phyloP scores from a whole-genome alignment of 2,329 filamentous ascomycete genomes.

The Drechslerella dactyloides region DNA sequence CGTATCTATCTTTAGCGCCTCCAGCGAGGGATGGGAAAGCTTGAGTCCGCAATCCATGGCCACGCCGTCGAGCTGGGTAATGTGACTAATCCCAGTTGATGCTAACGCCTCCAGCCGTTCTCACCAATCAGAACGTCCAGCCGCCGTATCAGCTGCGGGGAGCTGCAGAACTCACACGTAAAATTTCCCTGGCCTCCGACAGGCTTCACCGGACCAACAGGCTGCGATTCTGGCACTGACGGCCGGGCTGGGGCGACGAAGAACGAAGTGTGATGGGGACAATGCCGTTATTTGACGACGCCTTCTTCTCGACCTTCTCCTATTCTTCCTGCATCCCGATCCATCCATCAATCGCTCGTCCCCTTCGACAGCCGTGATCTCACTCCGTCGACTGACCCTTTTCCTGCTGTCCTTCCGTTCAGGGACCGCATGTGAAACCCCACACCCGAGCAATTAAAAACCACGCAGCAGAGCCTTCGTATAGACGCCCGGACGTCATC shows the following conservation, averaged over 20 bases:
- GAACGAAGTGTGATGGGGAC: slow-evolving; percentile 4
- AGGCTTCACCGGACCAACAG: slow-evolving; percentile 33
- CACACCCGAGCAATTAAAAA: slow-evolving; percentile 34
- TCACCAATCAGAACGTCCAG: slow-evolving; percentile 40
- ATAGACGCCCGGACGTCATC: slow-evolving; percentile 15
- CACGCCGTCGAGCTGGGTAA: background rate
- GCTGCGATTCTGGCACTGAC: background rate
- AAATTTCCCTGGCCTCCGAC: slow-evolving; percentile 13
- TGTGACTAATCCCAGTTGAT: slow-evolving; percentile 48
- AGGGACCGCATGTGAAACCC: slow-evolving; percentile 39
- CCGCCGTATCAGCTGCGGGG: slow-evolving; percentile 38
- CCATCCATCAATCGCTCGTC: background rate
- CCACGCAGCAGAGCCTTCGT: slow-evolving; percentile 13
- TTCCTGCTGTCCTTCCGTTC: slow-evolving; percentile 18
- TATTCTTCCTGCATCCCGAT: slow-evolving; percentile 3
- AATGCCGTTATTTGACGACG: slow-evolving; percentile 50
- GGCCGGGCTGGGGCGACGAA: no score
- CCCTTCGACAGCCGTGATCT: background rate
- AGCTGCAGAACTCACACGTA: slow-evolving; percentile 8
- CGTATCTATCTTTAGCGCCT: slow-evolving; percentile 15
- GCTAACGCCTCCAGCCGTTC: slow-evolving; percentile 29
- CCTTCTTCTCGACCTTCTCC: slow-evolving; percentile 13
- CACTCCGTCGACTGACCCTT: slow-evolving; percentile 2
- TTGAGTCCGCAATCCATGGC: slow-evolving; percentile 1
- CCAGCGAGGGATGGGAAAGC: slow-evolving; percentile 1